Percentiles rank a stretch among this genome's conserved stretches.
Conservation (phyloP, 2,329 filamentous ascomycete species). For the Chrysoporthe puriensis region DNA sequence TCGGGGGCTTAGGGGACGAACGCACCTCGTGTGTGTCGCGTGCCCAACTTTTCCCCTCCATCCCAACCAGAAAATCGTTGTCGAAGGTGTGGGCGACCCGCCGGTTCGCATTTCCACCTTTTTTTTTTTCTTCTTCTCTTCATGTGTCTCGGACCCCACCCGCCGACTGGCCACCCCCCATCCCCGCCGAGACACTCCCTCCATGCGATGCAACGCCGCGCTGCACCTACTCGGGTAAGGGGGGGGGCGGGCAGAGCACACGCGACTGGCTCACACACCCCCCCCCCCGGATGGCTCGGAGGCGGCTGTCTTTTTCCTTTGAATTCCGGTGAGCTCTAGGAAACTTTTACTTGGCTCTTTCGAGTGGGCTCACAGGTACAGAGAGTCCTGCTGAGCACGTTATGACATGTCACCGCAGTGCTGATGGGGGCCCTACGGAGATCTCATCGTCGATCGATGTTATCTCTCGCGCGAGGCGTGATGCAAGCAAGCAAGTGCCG, state of each 20-base stretch:
- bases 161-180: background rate
- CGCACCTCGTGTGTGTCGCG: background rate
- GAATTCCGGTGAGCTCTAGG: too few species aligned
- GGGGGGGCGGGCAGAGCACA: background rate
- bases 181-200: background rate
- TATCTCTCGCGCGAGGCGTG: background rate
- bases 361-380: too few species aligned
- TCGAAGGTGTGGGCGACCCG: background rate
- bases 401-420: too few species aligned
- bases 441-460: background rate
- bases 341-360: too few species aligned
- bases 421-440: background rate
- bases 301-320: background rate
- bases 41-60: background rate
- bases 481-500: background rate
- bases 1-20: too few species aligned
- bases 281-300: background rate
- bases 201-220: background rate
- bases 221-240: background rate
- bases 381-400: too few species aligned
- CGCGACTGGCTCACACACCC: background rate
- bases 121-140: too few species aligned
- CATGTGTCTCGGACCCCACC: background rate
- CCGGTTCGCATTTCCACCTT: background rate
- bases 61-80: background rate